Evolutionary conservation across 1,284 basidiomycete genomes (phyloP), one percentile per base, ranked within the genome.

Genomic region (Papiliotrema laurentii): DNA sequence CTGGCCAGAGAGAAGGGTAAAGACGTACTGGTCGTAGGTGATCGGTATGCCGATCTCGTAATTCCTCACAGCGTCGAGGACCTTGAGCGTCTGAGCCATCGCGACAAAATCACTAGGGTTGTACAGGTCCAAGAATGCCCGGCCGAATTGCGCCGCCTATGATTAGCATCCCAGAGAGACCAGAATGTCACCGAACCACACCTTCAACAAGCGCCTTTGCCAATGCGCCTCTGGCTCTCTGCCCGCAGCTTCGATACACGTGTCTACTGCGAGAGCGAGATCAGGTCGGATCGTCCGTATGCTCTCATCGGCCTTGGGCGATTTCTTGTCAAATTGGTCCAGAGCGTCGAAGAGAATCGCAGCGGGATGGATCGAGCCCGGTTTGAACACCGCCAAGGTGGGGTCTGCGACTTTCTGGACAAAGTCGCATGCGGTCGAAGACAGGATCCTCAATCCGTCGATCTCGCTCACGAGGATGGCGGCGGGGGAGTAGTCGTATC

Each of bases 31-130:
- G 4, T 86, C 81, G 71, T 90, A 91, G 1, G 91, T 93, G 33
- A 97, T 80, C 0, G 94, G 93, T 41, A 98, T 87, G 0, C 92
- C 94, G 41, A 97, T 85, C 63, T 94, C 88, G 61, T 87, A 91
- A 65, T 82, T 86, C 36, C 92, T 81, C 24, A 94, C 86, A 5
- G 91, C 89, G 65, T 98, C 97, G 38, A 98, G 77, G n/a, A 98
- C 92, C 64, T 94, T 91, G 35, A 98, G 78, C 0, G 84, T 85
- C 67, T 92, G 86, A 0, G 90, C 89, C 85, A 94, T 93, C 34
- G 83, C 79, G 33, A 98, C 82, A 63, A 96, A 93, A 64, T 91
- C 86, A 1, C 83, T 85, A 0, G 93, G 86, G 69, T 97, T 89
- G 71, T 92, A 88, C 26, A 90, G 78, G 68, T 97, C 94, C 54